These are phyloP conservation scores for Fusarium cicatricum DNA, from an alignment of 2,329 filamentous ascomycete species.

Conservation along the genomic window DNA sequence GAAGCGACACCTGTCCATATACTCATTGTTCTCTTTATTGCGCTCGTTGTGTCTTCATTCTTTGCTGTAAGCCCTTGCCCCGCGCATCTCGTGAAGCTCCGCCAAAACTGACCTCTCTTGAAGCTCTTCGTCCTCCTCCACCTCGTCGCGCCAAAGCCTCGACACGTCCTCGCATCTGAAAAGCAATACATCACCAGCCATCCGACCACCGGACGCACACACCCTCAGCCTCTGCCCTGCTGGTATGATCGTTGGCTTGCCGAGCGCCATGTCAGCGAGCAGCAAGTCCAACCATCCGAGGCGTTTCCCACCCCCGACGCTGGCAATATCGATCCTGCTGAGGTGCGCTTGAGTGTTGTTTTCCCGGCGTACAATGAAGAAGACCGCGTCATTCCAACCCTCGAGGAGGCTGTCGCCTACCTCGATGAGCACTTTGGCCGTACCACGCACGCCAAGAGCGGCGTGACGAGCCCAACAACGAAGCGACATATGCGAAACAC, in stretches of 20 bases:
- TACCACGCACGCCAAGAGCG: constrained; percentile 36
- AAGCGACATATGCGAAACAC: constrained; percentile 47
- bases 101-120: constrained; percentile 15
- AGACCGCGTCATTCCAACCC: constrained; percentile 79
- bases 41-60: constrained; percentile 47
- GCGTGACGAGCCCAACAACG: constrained; percentile 38
- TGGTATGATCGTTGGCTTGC: constrained; percentile 83
- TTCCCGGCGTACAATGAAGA: constrained; percentile 97
- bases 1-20: constrained; percentile 51
- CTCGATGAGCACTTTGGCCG: constrained; percentile 80
- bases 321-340: constrained; percentile 73
- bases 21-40: constrained; percentile 48
- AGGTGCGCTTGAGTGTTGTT: constrained; percentile 89
- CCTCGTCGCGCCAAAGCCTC: constrained; percentile 82
- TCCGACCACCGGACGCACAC: constrained; percentile 56
- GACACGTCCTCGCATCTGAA: constrained; percentile 76
- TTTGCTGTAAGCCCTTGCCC: constrained; percentile 47
- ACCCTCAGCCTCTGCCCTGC: constrained; percentile 71
- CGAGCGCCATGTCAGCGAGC: constrained; percentile 62
- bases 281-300: constrained; percentile 47
- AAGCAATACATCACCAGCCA: constrained; percentile 84
- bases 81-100: not conserved
- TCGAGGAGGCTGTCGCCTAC: constrained; percentile 90
- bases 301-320: constrained; percentile 55
- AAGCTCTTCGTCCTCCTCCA: constrained; percentile 72